Percentiles rank a stretch among this genome's conserved stretches.
These are phyloP conservation scores for Strobilomyces dryophilus DNA, from an alignment of 768 basidiomycete species.

Conservation along the genomic window DNA sequence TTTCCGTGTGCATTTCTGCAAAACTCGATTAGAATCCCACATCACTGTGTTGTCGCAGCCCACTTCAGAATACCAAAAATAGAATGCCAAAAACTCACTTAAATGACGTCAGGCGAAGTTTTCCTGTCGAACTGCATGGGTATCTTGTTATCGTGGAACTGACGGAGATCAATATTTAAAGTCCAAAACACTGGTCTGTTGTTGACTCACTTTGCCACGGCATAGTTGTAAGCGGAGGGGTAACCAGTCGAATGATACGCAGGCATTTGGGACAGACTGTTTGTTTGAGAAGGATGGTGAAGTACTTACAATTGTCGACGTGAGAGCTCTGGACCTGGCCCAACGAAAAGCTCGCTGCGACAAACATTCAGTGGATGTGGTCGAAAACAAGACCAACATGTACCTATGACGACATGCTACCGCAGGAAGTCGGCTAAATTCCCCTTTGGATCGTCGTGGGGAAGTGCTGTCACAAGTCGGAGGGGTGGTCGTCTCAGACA, in stretches of 20 bases:
- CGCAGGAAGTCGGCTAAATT: conserved; percentile 35
- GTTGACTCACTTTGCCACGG: conserved; percentile 3
- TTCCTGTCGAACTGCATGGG: too few relatives aligned
- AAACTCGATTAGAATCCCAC: too few relatives aligned
- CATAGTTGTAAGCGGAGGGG: conserved; percentile 44
- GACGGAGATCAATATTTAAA: too few relatives aligned
- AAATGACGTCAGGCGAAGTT: too few relatives aligned
- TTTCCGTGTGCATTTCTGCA: too few relatives aligned
- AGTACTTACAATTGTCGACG: conserved; percentile 48
- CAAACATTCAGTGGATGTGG: conserved; percentile 2
- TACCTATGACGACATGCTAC: conserved; percentile 42
- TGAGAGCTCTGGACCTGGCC: conserved; percentile 39
- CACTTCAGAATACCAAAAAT: too few relatives aligned
- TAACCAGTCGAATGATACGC: conserved; percentile 53
- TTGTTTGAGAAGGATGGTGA: conserved; percentile 39
- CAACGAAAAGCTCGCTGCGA: conserved; percentile 43
- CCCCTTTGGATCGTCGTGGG: conserved; percentile 46
- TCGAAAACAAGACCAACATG: background rate
- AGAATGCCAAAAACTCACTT: too few relatives aligned
- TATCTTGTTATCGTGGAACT: too few relatives aligned
- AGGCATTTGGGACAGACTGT: conserved; percentile 50
- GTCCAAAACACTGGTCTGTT: too few relatives aligned
- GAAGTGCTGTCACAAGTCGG: conserved; percentile 66
- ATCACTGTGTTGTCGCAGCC: too few relatives aligned
- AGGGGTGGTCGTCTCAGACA: conserved; percentile 70